phyloP scores from a whole-genome alignment of 2,329 filamentous ascomycete species.

The Aspergillus uvarum region DNA sequence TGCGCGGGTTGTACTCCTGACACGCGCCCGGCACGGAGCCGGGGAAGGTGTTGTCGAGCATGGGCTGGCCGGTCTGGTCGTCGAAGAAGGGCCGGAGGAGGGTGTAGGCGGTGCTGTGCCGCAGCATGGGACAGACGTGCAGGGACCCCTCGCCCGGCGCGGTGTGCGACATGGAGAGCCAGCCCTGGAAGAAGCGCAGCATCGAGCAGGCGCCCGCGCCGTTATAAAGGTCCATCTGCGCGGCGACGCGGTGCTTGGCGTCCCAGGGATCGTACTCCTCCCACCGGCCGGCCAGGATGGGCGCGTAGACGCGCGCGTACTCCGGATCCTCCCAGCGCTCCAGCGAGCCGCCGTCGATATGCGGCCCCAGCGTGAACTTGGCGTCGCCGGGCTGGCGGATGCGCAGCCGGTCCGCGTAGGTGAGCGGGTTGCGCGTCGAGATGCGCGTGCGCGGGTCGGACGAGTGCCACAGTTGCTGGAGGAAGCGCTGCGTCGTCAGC shows the following conservation, averaged over 20 bases:
- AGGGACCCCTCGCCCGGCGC: constrained; percentile 75
- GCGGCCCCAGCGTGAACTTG: constrained; percentile 69
- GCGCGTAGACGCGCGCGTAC: constrained; percentile 71
- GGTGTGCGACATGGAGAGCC: constrained; percentile 73
- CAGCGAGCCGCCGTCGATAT: constrained; percentile 71
- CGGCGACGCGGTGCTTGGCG: constrained; percentile 64
- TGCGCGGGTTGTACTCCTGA: constrained; percentile 63
- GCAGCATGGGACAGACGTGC: constrained; percentile 75
- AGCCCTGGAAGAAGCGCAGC: constrained; percentile 88
- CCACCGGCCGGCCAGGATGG: constrained; percentile 73
- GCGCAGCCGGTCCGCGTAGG: constrained; percentile 70
- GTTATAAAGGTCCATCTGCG: constrained; percentile 73
- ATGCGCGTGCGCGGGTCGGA: constrained; percentile 49
- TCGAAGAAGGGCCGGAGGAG: constrained; percentile 83
- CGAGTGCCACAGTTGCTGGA: constrained; percentile 66
- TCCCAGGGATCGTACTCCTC: constrained; percentile 83
- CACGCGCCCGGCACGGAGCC: constrained; percentile 68
- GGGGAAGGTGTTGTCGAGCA: constrained; percentile 56
- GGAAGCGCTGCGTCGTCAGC: constrained; percentile 58
- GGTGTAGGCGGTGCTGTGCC: constrained; percentile 73
- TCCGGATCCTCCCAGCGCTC: constrained; percentile 72
- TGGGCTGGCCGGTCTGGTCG: constrained; percentile 46
- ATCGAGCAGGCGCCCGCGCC: constrained; percentile 79
- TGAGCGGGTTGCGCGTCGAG: constrained; percentile 59
- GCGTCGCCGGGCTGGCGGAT: constrained; percentile 71